phyloP scores from a whole-genome alignment of 169 alveolate species.

The Eimeria praecox region DNA sequence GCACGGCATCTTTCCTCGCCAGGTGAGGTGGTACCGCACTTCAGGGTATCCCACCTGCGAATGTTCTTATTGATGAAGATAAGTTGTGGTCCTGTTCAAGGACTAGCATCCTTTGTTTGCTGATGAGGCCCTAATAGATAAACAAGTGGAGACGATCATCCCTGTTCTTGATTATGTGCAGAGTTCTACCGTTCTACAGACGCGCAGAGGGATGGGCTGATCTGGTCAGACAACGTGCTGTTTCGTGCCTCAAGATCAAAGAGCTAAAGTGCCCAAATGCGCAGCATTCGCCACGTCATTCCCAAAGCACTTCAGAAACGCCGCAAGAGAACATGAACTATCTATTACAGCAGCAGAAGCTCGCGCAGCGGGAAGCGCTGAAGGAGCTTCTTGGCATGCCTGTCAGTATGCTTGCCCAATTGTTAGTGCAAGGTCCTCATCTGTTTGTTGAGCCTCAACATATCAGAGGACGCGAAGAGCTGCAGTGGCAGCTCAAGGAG shows the following conservation, averaged over 20 bases:
- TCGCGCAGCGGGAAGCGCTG: constrained; percentile 42
- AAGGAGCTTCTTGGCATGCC: constrained; percentile 72
- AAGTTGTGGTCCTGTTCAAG: neutral
- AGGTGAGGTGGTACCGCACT: constrained; percentile 33
- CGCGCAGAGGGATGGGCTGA: constrained; percentile 74
- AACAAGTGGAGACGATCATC: no score
- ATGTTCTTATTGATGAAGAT: neutral
- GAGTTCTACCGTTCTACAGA: constrained; percentile 69
- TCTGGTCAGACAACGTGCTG: constrained; percentile 53
- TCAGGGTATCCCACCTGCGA: neutral
- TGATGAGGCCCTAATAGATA: neutral
- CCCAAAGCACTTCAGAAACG: neutral
- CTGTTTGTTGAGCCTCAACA: constrained; percentile 47
- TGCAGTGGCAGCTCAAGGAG: constrained; percentile 66
- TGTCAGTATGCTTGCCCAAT: constrained; percentile 57
- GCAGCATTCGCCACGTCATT: neutral
- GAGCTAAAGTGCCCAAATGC: neutral
- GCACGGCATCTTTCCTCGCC: constrained; percentile 75
- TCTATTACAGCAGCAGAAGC: constrained; percentile 38
- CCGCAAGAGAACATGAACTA: constrained; percentile 14
- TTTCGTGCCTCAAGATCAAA: neutral
- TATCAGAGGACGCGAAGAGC: constrained; percentile 55
- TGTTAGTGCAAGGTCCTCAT: constrained; percentile 54
- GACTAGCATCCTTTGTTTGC: neutral
- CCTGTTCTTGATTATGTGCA: neutral